phyloP scores from a whole-genome alignment of 768 basidiomycete genomes.

The Hericium coralloides region DNA sequence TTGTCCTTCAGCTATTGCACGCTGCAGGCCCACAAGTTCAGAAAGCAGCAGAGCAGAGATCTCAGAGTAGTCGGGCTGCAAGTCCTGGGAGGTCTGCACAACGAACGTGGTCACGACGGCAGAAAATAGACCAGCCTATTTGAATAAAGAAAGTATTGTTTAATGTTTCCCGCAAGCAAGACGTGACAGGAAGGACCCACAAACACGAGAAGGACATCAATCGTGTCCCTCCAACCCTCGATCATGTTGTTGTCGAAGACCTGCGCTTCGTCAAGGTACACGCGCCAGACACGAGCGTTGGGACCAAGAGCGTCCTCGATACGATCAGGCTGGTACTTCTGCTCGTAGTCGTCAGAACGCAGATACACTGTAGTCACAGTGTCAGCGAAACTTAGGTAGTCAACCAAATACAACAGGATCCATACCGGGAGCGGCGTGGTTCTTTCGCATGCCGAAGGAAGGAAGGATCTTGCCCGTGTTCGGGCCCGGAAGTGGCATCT shows the following conservation, averaged over 20 bases:
- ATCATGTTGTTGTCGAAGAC: neutral
- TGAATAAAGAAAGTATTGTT: neutral
- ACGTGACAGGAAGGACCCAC: neutral
- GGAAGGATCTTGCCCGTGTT: too few species aligned
- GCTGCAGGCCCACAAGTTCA: neutral
- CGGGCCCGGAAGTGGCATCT: too few species aligned
- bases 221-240: neutral
- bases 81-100: neutral
- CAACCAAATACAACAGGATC: too few species aligned
- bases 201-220: neutral
- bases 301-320: neutral
- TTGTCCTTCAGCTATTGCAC: neutral
- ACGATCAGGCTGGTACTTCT: neutral
- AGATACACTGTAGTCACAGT: neutral
- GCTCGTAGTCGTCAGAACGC: neutral
- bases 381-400: too few species aligned
- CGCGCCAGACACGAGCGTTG: neutral
- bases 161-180: neutral
- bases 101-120: neutral
- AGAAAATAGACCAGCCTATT: neutral
- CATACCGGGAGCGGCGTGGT: too few species aligned
- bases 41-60: neutral
- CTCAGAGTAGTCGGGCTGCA: neutral
- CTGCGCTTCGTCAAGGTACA: neutral
- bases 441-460: neutral